Percentiles rank a stretch among this genome's conserved stretches.
Evolutionary conservation across 495 filamentous ascomycete species (phyloP).

Genomic region (Acidomyces sp.): DNA sequence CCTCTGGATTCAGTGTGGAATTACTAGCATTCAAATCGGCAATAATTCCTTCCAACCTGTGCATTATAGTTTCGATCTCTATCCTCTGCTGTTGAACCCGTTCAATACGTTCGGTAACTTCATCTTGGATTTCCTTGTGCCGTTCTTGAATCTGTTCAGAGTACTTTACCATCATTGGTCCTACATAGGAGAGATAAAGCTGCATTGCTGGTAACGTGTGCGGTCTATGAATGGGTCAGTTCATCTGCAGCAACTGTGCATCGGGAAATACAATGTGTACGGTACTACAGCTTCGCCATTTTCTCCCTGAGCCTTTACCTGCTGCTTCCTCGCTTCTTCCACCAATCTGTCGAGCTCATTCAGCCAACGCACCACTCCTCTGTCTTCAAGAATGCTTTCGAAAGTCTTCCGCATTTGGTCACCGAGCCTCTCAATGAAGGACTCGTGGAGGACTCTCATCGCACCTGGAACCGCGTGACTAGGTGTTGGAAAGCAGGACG

Average conservation of each 20-base stretch:
- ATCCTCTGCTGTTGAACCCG: slow-evolving; percentile 52
- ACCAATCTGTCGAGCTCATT: slow-evolving; percentile 75
- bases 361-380: slow-evolving; percentile 57
- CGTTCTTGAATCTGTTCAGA: slow-evolving; percentile 46
- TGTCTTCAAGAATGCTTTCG: slow-evolving; percentile 55
- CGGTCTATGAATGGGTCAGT: slow-evolving; percentile 51
- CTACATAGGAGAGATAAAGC: slow-evolving; percentile 57
- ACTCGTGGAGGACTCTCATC: slow-evolving; percentile 23
- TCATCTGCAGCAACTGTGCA: too few species aligned
- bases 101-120: slow-evolving; percentile 51
- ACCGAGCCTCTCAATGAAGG: slow-evolving; percentile 26
- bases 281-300: background rate
- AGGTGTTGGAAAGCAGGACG: slow-evolving; percentile 76
- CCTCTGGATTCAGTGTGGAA: slow-evolving; percentile 21
- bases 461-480: slow-evolving; percentile 51
- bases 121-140: slow-evolving; percentile 45
- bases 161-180: slow-evolving; percentile 50
- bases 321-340: slow-evolving; percentile 52
- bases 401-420: slow-evolving; percentile 46
- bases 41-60: slow-evolving; percentile 51
- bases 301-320: slow-evolving; percentile 17
- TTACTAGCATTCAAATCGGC: slow-evolving; percentile 51
- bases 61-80: slow-evolving; percentile 59
- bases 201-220: slow-evolving; percentile 60
- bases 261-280: background rate